Percentiles rank a stretch among this genome's conserved stretches.
phyloP scores from a whole-genome alignment of 2,329 filamentous ascomycete genomes.

The Seiridium unicorne region DNA sequence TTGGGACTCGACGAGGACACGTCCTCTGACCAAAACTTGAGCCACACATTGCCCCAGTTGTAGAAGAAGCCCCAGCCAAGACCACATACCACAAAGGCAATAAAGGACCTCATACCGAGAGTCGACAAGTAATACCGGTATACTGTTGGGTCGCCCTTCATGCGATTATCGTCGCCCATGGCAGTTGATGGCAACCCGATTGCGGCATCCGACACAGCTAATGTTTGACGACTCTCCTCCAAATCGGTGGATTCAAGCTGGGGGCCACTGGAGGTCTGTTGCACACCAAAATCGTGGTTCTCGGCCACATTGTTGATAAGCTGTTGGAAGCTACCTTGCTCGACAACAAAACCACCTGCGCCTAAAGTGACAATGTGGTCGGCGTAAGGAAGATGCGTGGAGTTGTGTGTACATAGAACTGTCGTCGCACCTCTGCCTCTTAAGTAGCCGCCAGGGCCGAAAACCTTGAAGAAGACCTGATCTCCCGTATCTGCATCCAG shows the following conservation, averaged over 20 bases:
- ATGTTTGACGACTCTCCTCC: slow-evolving; percentile 10
- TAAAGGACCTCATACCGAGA: neutral
- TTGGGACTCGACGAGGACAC: slow-evolving; percentile 8
- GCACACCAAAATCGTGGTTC: neutral
- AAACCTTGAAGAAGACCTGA: slow-evolving; percentile 30
- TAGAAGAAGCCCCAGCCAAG: neutral
- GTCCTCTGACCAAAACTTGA: slow-evolving; percentile 21
- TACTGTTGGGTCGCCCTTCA: slow-evolving; percentile 17
- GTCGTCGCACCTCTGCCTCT: slow-evolving; percentile 17
- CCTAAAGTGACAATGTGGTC: slow-evolving; percentile 48
- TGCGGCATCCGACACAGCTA: no score
- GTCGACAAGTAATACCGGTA: slow-evolving; percentile 15
- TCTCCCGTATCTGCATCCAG: slow-evolving; percentile 32
- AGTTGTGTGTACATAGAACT: slow-evolving; percentile 36
- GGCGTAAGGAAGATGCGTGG: slow-evolving; percentile 36
- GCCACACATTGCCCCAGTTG: slow-evolving; percentile 6
- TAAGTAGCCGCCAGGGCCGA: slow-evolving; percentile 22
- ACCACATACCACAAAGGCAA: neutral
- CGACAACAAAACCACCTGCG: slow-evolving; percentile 35
- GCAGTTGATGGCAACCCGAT: no score
- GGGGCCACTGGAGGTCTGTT: neutral
- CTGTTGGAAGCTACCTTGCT: slow-evolving; percentile 40
- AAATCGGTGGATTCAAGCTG: slow-evolving; percentile 21
- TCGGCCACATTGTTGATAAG: slow-evolving; percentile 24
- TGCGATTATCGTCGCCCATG: slow-evolving; percentile 1